Conservation (phyloP, 768 basidiomycete species). For the Lanmaoa pseudosensibilis region DNA sequence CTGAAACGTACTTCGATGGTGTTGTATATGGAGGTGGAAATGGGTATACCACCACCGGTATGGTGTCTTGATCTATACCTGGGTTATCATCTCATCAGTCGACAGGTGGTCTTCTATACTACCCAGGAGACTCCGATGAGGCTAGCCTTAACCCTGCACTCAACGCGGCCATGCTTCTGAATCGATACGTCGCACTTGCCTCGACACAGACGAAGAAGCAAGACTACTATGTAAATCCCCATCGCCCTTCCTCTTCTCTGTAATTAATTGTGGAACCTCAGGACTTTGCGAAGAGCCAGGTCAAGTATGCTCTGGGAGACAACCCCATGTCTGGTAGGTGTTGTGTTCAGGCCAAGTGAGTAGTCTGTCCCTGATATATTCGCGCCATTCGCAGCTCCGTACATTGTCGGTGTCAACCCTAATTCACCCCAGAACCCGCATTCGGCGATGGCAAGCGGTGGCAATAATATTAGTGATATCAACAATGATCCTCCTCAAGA, state of each 20-base stretch:
- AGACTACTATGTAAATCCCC: slow-evolving; percentile 55
- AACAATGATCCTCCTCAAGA: slow-evolving; percentile 71
- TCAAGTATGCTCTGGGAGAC: slow-evolving; percentile 81
- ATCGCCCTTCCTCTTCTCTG: background rate
- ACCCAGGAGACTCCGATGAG: slow-evolving; percentile 77
- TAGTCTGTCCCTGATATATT: background rate
- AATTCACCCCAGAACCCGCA: slow-evolving; percentile 92
- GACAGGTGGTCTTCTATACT: slow-evolving; percentile 78
- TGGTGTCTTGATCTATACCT: slow-evolving; percentile 11
- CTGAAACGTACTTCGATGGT: slow-evolving; percentile 74
- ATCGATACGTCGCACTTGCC: slow-evolving; percentile 73
- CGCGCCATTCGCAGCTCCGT: slow-evolving; percentile 33
- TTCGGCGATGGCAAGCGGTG: slow-evolving; percentile 86
- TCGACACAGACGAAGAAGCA: slow-evolving; percentile 56
- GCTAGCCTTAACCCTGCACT: slow-evolving; percentile 84
- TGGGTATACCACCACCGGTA: slow-evolving; percentile 64
- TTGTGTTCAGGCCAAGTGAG: background rate
- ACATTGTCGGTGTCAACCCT: slow-evolving; percentile 86
- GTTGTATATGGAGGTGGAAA: slow-evolving; percentile 59
- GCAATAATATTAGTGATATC: slow-evolving; percentile 64
- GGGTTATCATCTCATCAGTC: background rate
- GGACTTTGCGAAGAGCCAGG: slow-evolving; percentile 73
- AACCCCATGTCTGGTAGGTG: slow-evolving; percentile 83
- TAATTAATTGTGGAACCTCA: slow-evolving; percentile 29
- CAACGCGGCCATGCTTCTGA: slow-evolving; percentile 82